These are phyloP conservation scores for Leptographium procerum DNA, from an alignment of 2,329 filamentous ascomycete genomes.

Conservation along the genomic window DNA sequence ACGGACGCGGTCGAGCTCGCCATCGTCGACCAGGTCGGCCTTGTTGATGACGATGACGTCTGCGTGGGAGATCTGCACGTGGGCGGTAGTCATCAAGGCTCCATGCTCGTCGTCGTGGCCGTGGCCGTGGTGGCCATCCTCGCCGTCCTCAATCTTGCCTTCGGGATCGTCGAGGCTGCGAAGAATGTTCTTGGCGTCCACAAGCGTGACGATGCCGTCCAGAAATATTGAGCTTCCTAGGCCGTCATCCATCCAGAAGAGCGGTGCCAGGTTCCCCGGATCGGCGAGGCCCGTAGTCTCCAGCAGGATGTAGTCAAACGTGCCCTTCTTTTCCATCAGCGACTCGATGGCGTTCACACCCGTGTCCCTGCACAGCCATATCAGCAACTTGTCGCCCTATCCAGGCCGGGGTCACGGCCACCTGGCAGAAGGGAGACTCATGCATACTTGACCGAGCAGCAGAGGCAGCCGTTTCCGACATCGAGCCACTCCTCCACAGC, in stretches of 20 bases:
- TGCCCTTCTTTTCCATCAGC: constrained; percentile 84
- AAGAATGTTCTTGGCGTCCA: constrained; percentile 89
- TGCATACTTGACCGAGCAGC: constrained; percentile 83
- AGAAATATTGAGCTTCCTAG: constrained; percentile 92
- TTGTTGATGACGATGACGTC: constrained; percentile 96
- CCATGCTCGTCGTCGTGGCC: constrained; percentile 43
- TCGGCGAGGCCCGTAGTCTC: constrained; percentile 95
- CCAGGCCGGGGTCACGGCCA: not conserved
- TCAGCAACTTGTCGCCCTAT: too few species aligned
- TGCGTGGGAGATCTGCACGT: constrained; percentile 92
- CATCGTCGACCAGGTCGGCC: constrained; percentile 63
- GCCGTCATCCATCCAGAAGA: constrained; percentile 97
- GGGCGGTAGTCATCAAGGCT: constrained; percentile 76
- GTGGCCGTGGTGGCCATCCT: constrained; percentile 35
- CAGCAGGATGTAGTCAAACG: constrained; percentile 94
- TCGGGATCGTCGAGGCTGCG: constrained; percentile 65
- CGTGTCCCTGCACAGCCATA: constrained; percentile 52
- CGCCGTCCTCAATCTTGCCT: constrained; percentile 39
- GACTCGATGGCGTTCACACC: constrained; percentile 93
- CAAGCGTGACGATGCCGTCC: constrained; percentile 89
- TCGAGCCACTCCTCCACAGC: constrained; percentile 91
- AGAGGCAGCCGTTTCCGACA: constrained; percentile 92
- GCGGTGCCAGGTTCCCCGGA: constrained; percentile 84
- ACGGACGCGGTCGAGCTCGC: constrained; percentile 58
- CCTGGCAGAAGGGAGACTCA: too few species aligned